Conservation (phyloP, 176 grass and related monocot genomes). For the Saccharum spontaneum region DNA sequence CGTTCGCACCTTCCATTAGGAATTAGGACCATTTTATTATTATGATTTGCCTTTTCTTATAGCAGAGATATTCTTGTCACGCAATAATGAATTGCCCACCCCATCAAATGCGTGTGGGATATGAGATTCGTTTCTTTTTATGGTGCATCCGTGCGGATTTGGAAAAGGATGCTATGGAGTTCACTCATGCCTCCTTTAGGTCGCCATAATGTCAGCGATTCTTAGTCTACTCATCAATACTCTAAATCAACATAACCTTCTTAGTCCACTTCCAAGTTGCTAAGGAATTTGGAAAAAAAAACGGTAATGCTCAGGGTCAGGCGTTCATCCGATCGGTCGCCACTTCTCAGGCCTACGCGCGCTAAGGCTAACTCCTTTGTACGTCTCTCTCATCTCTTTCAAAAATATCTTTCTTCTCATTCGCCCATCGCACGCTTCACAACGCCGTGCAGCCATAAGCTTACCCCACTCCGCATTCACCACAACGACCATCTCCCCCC, state of each 20-base stretch:
- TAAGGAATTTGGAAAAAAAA: not conserved
- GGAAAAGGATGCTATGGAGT: not conserved
- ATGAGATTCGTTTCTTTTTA: conserved; percentile 23
- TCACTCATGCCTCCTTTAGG: not conserved
- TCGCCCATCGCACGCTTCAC: no score
- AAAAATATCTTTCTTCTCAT: no score
- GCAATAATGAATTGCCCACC: not conserved
- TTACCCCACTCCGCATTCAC: no score
- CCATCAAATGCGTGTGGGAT: conserved; percentile 20
- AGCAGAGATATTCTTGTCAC: conserved; percentile 5
- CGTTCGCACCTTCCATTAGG: conserved; percentile 1
- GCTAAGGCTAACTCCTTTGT: no score
- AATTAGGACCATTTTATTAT: not conserved
- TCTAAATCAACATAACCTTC: not conserved
- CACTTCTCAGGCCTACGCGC: no score
- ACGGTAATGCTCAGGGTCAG: no score
- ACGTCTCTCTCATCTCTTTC: no score
- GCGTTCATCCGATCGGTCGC: no score
- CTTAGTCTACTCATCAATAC: not conserved
- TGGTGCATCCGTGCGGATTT: conserved; percentile 30
- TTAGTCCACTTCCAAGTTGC: not conserved
- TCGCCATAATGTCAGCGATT: conserved; percentile 10
- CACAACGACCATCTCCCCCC: no score
- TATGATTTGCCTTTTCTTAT: not conserved
- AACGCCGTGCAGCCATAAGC: no score